phyloP scores from a whole-genome alignment of 2,329 filamentous ascomycete species.

The Plectosphaerella sp. region DNA sequence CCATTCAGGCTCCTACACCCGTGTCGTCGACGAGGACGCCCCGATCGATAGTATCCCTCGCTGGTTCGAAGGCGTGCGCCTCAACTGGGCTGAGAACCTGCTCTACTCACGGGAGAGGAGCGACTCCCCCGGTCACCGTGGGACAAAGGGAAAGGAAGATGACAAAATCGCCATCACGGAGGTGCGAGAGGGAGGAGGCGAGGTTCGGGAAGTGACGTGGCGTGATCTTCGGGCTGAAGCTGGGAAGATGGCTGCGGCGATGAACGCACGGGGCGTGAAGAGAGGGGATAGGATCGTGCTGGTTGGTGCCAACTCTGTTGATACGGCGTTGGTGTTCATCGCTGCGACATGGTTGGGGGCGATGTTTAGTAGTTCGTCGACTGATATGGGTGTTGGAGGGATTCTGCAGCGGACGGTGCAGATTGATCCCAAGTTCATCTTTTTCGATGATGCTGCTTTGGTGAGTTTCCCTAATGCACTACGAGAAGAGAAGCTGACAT shows the following conservation, averaged over 20 bases:
- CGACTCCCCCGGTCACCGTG: slow-evolving; percentile 36
- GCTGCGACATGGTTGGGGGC: slow-evolving; percentile 68
- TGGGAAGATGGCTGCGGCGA: slow-evolving; percentile 57
- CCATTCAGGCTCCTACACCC: slow-evolving; percentile 53
- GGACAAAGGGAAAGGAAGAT: slow-evolving; percentile 64
- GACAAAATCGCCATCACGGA: slow-evolving; percentile 66
- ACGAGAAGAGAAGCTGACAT: no score
- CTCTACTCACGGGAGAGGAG: slow-evolving; percentile 52
- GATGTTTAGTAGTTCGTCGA: slow-evolving; percentile 71
- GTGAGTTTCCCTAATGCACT: no score
- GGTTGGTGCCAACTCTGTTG: slow-evolving; percentile 70
- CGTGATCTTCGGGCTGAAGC: slow-evolving; percentile 56
- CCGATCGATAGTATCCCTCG: slow-evolving; percentile 67
- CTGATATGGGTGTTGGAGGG: slow-evolving; percentile 79
- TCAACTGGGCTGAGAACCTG: slow-evolving; percentile 80
- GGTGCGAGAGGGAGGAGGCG: slow-evolving; percentile 61
- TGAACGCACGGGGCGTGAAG: slow-evolving; percentile 60
- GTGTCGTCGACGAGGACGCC: slow-evolving; percentile 63
- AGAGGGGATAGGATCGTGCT: slow-evolving; percentile 73
- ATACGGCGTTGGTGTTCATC: slow-evolving; percentile 68
- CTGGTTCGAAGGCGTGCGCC: slow-evolving; percentile 70
- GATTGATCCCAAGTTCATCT: slow-evolving; percentile 73
- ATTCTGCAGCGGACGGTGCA: slow-evolving; percentile 71
- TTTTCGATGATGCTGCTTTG: slow-evolving; percentile 74
- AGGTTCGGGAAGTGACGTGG: slow-evolving; percentile 60